Base-by-base conservation (phyloP, 2,329 filamentous ascomycete genomes). In the Venturia asperata region DNA sequence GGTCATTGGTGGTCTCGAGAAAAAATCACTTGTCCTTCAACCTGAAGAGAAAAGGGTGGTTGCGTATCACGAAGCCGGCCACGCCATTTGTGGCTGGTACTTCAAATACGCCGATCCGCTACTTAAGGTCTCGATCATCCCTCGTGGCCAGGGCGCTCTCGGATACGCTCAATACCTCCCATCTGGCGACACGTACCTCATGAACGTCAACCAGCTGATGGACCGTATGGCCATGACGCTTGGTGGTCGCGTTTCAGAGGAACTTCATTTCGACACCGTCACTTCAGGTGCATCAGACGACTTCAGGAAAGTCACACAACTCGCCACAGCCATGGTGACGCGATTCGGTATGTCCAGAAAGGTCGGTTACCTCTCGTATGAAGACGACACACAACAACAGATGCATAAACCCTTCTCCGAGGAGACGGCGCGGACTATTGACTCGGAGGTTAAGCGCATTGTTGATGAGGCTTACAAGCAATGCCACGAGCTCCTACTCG, bases 201-300 rank as follows among this genome's bases (percentile, higher is more conserved):
- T 99, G 92, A 96, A 89, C 73, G 88, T 91, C 68, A 88, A 92
- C 74, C 94, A 99, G 78, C 83, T 99, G 52, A 96, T 97, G 91
- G 94, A 99, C 76, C 92, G 94, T 70, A 99, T 99, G 94, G 94
- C 94, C 69, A 99, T 99, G 94, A 97, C 93, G 2, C 87, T 99
- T 65, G 94, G 92, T 70, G 94, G 94, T 1, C 91, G 94, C 69
- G 90, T 99, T 30, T 94, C 89, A 24, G 94, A 99, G 78, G 94
- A 99, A 77, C 80, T 99, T 9, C 93, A 99, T 79, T 99, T 99
- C 78, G 88, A 94, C 42, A 96, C 92, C 0, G 94, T 99, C 24
- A 99, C 94, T 1, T 94, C 90, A 60, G 94, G 94, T 66, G 94
- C 93, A 24, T 92, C 88, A 64, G 94, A 97, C 75, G 94, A 99